Conservation (phyloP, 768 basidiomycete species). For the Russula earlei region DNA sequence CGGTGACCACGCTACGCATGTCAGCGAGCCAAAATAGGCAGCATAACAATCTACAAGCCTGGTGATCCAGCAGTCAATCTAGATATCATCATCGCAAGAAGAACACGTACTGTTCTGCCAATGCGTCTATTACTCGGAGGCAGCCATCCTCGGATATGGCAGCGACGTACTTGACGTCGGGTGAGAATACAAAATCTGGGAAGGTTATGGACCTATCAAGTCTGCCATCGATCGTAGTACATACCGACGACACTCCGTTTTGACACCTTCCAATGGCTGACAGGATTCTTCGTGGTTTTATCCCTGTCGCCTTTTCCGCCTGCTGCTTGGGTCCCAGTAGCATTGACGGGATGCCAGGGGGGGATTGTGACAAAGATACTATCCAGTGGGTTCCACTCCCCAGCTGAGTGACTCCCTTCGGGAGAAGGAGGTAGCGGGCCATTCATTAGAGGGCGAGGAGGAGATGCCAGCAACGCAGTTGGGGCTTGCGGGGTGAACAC, state of each 20-base stretch:
- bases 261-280: constrained; percentile 83
- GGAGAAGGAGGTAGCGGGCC: constrained; percentile 21
- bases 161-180: constrained; percentile 85
- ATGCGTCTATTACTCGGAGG: constrained; percentile 79
- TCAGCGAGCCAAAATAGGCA: constrained; percentile 90
- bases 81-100: background rate
- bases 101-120: constrained; percentile 66
- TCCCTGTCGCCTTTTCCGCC: constrained; percentile 42
- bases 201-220: constrained; percentile 2
- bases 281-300: constrained; percentile 71
- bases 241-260: constrained; percentile 62
- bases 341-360: constrained; percentile 71
- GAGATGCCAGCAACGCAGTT: constrained; percentile 22
- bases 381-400: constrained; percentile 69
- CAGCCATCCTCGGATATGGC: constrained; percentile 90
- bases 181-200: constrained; percentile 85
- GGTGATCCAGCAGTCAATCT: background rate
- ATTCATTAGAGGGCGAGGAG: constrained; percentile 21
- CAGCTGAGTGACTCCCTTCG: constrained; percentile 26
- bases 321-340: constrained; percentile 29
- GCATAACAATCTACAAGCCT: constrained; percentile 92
- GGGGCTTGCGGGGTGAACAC: constrained; percentile 58
- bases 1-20: constrained; percentile 89
- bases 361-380: constrained; percentile 74
- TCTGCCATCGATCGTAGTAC: constrained; percentile 19